Conservation (phyloP, 73 alveolate genomes). For the Paramecium sonneborni region DNA sequence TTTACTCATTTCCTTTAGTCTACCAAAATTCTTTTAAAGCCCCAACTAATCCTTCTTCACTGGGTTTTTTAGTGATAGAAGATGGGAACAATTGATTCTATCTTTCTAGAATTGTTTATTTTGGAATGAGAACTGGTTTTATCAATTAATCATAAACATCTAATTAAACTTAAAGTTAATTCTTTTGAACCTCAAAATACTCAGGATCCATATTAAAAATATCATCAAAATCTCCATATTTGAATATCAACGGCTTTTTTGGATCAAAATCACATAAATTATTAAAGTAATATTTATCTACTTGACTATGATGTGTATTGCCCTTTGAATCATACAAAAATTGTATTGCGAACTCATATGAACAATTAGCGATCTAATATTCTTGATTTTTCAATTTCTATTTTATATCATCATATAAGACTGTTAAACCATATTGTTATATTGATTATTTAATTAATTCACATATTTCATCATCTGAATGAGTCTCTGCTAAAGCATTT, state of each 20-base stretch:
- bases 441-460: background rate
- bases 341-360: background rate
- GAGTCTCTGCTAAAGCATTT: background rate
- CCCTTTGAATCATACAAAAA: background rate
- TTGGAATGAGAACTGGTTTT: background rate
- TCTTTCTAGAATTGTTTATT: background rate
- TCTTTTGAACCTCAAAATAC: background rate
- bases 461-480: constrained; percentile 20
- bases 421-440: background rate
- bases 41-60: background rate
- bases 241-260: background rate
- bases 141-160: background rate
- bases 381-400: background rate
- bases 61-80: background rate
- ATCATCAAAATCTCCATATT: background rate
- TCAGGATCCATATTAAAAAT: background rate
- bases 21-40: background rate
- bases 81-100: background rate
- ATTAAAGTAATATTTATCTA: background rate
- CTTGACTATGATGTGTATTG: background rate
- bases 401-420: background rate
- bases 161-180: background rate
- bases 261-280: constrained; percentile 35
- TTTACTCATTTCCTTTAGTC: background rate
- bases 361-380: background rate